Evolutionary conservation across 1,284 basidiomycete genomes (phyloP).

Genomic region (Thecaphora frezii): DNA sequence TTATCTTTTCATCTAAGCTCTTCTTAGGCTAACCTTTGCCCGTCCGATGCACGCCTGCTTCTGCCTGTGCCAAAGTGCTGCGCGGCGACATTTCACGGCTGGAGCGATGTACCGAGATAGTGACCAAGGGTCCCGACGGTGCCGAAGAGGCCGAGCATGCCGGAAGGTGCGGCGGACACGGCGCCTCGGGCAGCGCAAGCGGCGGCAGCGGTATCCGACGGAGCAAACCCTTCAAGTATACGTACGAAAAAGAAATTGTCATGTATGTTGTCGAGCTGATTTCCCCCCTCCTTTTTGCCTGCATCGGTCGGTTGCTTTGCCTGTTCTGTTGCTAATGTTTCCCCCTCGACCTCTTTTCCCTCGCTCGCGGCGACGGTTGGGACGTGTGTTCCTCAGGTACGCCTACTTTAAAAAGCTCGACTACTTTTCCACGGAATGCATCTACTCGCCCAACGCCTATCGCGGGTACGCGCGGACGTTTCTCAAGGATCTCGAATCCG

Average conservation of each 20-base stretch:
- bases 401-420: slow-evolving; percentile 94
- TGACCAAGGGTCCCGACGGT: slow-evolving; percentile 59
- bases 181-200: slow-evolving; percentile 21
- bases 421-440: slow-evolving; percentile 99
- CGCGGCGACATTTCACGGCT: slow-evolving; percentile 93
- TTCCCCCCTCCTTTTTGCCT: background rate
- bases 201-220: slow-evolving; percentile 89
- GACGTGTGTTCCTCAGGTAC: slow-evolving; percentile 68
- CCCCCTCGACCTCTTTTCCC: slow-evolving; percentile 49
- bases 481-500: slow-evolving; percentile 90
- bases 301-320: background rate
- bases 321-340: too few species aligned
- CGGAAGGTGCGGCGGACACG: slow-evolving; percentile 58
- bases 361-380: background rate
- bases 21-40: too few species aligned
- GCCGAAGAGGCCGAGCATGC: slow-evolving; percentile 24
- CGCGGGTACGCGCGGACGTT: slow-evolving; percentile 91
- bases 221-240: slow-evolving; percentile 96
- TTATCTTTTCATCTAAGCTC: too few species aligned
- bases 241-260: slow-evolving; percentile 99
- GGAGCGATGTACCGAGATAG: slow-evolving; percentile 89
- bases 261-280: slow-evolving; percentile 73
- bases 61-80: slow-evolving; percentile 69
- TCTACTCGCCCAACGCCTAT: slow-evolving; percentile 93
- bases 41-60: too few species aligned